phyloP scores from a whole-genome alignment of 192 early-diverging fungal species.

The Coemansia furcata region DNA sequence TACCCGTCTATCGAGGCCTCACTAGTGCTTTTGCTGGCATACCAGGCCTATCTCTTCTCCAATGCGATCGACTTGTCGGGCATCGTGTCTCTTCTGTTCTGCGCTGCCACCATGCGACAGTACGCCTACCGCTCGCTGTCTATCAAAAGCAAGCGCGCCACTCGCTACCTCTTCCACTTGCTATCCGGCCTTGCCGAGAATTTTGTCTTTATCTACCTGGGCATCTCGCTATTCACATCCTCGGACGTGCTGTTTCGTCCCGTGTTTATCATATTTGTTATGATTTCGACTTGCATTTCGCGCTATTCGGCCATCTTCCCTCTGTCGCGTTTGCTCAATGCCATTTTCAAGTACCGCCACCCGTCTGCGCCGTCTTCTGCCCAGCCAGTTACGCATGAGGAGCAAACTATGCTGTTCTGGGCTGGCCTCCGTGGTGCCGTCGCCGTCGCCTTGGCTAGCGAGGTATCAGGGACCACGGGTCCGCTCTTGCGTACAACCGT shows the following conservation, averaged over 20 bases:
- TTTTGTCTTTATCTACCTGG: slow-evolving; percentile 97
- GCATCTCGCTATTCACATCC: slow-evolving; percentile 87
- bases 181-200: slow-evolving; percentile 91
- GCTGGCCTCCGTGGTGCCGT: slow-evolving; percentile 94
- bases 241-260: slow-evolving; percentile 68
- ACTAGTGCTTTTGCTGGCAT: slow-evolving; percentile 81
- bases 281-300: slow-evolving; percentile 80
- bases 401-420: slow-evolving; percentile 95
- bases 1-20: slow-evolving; percentile 87
- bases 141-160: slow-evolving; percentile 69
- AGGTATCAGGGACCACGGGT: slow-evolving; percentile 66
- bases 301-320: slow-evolving; percentile 87
- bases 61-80: slow-evolving; percentile 86
- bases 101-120: slow-evolving; percentile 88
- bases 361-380: slow-evolving; percentile 53
- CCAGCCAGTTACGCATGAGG: slow-evolving; percentile 51
- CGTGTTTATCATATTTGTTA: slow-evolving; percentile 72
- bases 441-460: slow-evolving; percentile 89
- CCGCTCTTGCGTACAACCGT: slow-evolving; percentile 84
- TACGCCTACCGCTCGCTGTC: slow-evolving; percentile 94
- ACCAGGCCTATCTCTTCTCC: slow-evolving; percentile 89
- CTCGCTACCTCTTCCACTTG: slow-evolving; percentile 90
- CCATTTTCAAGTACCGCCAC: slow-evolving; percentile 58
- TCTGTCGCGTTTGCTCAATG: slow-evolving; percentile 78
- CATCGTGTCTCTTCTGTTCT: slow-evolving; percentile 92